Evolutionary conservation across 2,329 filamentous ascomycete species (phyloP).

Genomic region (Aotearoamyces nothofagi): DNA sequence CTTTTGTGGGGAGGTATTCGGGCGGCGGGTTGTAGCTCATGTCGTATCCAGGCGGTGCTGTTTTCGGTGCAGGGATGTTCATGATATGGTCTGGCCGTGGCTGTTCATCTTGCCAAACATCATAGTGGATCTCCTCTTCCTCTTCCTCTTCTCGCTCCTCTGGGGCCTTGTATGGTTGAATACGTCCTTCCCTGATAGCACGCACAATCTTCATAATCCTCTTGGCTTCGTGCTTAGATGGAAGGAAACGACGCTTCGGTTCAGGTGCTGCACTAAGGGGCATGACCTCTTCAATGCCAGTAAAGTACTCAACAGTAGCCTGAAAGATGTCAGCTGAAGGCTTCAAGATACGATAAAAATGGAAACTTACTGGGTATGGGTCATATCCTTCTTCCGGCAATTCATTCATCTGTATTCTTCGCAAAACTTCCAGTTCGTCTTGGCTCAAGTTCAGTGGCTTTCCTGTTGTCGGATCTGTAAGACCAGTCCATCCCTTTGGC

Average conservation of each 20-base stretch:
- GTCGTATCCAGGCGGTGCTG: constrained; percentile 85
- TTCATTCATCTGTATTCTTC: constrained; percentile 79
- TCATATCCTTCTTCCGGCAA: constrained; percentile 79
- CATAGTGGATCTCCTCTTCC: constrained; percentile 55
- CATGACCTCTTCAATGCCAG: constrained; percentile 81
- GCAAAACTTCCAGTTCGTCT: constrained; percentile 79
- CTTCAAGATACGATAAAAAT: not conserved
- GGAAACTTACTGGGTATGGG: constrained; percentile 59
- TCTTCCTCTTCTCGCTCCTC: constrained; percentile 57
- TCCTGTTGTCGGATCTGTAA: constrained; percentile 87
- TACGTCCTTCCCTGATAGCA: constrained; percentile 86
- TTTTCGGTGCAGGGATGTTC: constrained; percentile 89
- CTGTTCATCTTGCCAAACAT: constrained; percentile 90
- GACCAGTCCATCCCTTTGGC: constrained; percentile 90
- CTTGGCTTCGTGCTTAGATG: constrained; percentile 94
- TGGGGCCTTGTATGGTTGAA: constrained; percentile 74
- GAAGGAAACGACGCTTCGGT: constrained; percentile 87
- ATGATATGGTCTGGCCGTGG: constrained; percentile 73
- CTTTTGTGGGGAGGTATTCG: constrained; percentile 79
- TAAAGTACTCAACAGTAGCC: constrained; percentile 90
- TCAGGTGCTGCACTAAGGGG: constrained; percentile 88
- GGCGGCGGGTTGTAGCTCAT: constrained; percentile 92
- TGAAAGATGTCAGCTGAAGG: constrained; percentile 20
- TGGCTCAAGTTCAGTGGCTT: constrained; percentile 78
- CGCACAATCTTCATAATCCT: constrained; percentile 94